phyloP scores from a whole-genome alignment of 75 land plant species.

The Adiantum capillusveneris region DNA sequence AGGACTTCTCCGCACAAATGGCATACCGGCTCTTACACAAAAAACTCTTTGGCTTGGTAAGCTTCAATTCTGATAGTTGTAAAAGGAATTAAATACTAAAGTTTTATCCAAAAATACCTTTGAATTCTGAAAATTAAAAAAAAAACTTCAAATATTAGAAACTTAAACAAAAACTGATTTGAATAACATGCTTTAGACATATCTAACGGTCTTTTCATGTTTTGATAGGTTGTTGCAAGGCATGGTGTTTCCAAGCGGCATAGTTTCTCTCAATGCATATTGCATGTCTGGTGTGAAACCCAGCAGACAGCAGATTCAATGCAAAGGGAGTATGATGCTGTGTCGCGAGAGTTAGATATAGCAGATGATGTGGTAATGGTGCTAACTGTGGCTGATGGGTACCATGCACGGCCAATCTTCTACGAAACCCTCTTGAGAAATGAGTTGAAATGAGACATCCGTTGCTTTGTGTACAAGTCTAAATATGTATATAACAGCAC shows the following conservation, averaged over 20 bases:
- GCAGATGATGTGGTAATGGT: slow-evolving; percentile 46
- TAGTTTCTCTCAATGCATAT: slow-evolving; percentile 40
- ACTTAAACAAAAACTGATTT: no score
- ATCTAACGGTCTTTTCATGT: no score
- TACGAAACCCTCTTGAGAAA: slow-evolving; percentile 16
- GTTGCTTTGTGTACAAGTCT: no score
- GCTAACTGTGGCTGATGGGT: slow-evolving; percentile 43
- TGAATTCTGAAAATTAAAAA: no score
- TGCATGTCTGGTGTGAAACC: slow-evolving; percentile 51
- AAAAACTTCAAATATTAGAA: no score
- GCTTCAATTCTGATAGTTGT: no score
- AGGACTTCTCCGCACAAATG: slow-evolving; percentile 28
- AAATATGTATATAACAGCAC: no score
- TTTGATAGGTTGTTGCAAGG: slow-evolving; percentile 47
- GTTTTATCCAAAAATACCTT: no score
- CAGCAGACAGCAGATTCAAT: slow-evolving; percentile 21
- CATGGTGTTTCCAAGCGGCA: slow-evolving; percentile 37
- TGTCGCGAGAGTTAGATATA: slow-evolving; percentile 29
- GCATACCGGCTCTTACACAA: slow-evolving; percentile 33
- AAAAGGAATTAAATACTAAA: no score
- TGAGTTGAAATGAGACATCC: no score
- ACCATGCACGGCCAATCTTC: slow-evolving; percentile 36
- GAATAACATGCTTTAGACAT: no score
- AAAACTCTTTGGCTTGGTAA: slow-evolving; percentile 49
- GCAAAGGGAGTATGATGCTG: slow-evolving; percentile 31